Base-by-base conservation (phyloP, 371 early-diverging fungal genomes). In the Paraphysoderma sedebokerense region DNA sequence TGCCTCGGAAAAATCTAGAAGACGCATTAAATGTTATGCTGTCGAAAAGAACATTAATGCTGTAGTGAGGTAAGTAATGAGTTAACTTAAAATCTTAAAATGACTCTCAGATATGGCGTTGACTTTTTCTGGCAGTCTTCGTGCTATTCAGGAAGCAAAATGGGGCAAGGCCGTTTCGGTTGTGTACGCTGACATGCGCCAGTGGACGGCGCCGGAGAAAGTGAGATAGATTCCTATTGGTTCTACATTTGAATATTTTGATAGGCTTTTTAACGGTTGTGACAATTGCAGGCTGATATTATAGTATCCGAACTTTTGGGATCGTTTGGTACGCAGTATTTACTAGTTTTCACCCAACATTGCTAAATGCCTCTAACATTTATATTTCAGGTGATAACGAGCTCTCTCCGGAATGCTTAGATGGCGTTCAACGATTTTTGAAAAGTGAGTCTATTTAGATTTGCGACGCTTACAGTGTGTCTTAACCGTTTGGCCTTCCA, bases 11-110 rank as follows among this genome's bases (percentile, higher is more conserved):
- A 65, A 62, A 39, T 72, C 83, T 3, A 60, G 69, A 9, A 66
- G 74, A 1, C 63, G 63, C 30, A 76, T 93, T 8, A 61, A 66
- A 6, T 52, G 92, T 12, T 78, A 79, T 58, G 93, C 93, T 0
- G 56, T 96, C 2, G 96, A 96, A 55, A 93, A 96, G 70, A 96
- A 93, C 53, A 83, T 88, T 0, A 91, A 88, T 56, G 93, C 92
- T 1, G 76, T 82, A 67, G 83, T 91, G 11, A 85, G 80, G 77
- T 80, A 69, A 63, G 74, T 55, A 17, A 3, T 26, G 26, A 22
- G 23, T 38, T 5, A 5, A 36, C 27, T 3, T 26, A 9, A 20
- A 8, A 26, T 26, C 17, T 8, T 8, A 3, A 30, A 27, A 8
- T 44, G 12, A 29, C 4, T 44, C 29, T 45, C 5, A 24, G 8